Conservation (phyloP, 1,139 yeast species). For the Pichia sp. region DNA sequence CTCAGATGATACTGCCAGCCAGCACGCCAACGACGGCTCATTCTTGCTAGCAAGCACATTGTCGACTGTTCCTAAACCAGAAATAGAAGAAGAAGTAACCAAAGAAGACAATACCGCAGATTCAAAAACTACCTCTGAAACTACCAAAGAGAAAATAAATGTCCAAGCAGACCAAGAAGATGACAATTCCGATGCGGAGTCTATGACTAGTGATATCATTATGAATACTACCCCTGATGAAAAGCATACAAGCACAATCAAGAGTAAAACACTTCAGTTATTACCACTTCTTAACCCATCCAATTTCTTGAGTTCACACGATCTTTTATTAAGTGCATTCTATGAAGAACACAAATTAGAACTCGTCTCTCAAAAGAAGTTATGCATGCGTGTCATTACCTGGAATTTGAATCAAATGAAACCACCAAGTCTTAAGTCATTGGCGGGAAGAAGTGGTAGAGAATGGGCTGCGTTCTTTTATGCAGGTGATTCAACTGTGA, state of each 20-base stretch:
- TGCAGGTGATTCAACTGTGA: slow-evolving; percentile 19
- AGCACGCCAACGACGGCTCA: background rate
- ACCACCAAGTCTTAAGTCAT: slow-evolving; percentile 18
- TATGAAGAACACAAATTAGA: slow-evolving; percentile 18
- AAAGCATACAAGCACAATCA: background rate
- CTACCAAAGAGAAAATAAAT: no score
- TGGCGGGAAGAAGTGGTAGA: slow-evolving; percentile 15
- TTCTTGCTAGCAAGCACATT: background rate
- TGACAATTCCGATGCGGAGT: background rate
- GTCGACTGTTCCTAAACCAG: no score
- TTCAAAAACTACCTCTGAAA: no score
- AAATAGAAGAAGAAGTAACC: no score
- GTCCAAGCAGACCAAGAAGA: no score
- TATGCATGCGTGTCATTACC: slow-evolving; percentile 34
- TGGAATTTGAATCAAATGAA: slow-evolving; percentile 50
- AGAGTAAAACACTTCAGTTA: slow-evolving; percentile 15
- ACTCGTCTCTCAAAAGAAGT: slow-evolving; percentile 8
- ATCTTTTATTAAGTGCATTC: slow-evolving; percentile 22
- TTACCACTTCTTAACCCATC: slow-evolving; percentile 27
- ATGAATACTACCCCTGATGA: background rate
- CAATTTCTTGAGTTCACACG: slow-evolving; percentile 21
- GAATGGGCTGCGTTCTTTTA: slow-evolving; percentile 18
- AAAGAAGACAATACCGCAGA: no score
- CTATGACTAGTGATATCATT: background rate
- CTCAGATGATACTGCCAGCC: background rate